phyloP scores from a whole-genome alignment of 1,139 yeast species.

The Nakaseomyces nivariensis region DNA sequence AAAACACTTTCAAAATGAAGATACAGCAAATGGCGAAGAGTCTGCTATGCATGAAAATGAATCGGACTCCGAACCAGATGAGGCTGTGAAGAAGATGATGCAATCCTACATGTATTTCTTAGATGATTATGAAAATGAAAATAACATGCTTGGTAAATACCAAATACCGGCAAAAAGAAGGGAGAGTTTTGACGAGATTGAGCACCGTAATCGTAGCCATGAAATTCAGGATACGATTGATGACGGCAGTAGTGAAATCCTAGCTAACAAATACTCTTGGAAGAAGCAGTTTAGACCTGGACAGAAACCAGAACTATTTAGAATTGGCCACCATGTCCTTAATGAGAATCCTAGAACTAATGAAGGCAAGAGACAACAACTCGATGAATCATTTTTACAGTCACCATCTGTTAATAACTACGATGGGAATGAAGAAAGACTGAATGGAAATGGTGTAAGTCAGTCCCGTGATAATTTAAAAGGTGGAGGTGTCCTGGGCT shows the following conservation, averaged over 20 bases:
- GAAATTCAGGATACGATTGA: background rate
- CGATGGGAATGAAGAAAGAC: slow-evolving; percentile 1
- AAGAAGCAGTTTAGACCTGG: slow-evolving; percentile 28
- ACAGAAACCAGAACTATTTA: slow-evolving; percentile 21
- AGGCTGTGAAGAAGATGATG: slow-evolving; percentile 80
- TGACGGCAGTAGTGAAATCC: slow-evolving; percentile 6
- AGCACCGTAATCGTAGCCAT: slow-evolving; percentile 1
- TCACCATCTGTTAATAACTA: background rate
- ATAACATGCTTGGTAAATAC: slow-evolving; percentile 30
- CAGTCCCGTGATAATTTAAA: slow-evolving; percentile 29
- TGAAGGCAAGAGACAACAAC: background rate
- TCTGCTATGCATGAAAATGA: slow-evolving; percentile 2
- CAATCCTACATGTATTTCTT: slow-evolving; percentile 80
- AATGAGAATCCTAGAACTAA: background rate
- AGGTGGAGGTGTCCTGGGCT: slow-evolving; percentile 51
- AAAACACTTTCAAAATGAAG: slow-evolving; percentile 5
- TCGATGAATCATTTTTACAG: background rate
- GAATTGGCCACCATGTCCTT: slow-evolving; percentile 12
- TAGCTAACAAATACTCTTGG: slow-evolving; percentile 26
- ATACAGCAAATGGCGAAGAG: slow-evolving; percentile 2
- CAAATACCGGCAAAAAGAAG: slow-evolving; percentile 20
- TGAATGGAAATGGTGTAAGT: slow-evolving; percentile 5
- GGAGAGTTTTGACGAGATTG: slow-evolving; percentile 3
- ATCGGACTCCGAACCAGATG: slow-evolving; percentile 28
- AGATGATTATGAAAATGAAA: slow-evolving; percentile 60